Base-by-base conservation (phyloP, 805 yeast species). In the Isabelozyma rhagii region DNA sequence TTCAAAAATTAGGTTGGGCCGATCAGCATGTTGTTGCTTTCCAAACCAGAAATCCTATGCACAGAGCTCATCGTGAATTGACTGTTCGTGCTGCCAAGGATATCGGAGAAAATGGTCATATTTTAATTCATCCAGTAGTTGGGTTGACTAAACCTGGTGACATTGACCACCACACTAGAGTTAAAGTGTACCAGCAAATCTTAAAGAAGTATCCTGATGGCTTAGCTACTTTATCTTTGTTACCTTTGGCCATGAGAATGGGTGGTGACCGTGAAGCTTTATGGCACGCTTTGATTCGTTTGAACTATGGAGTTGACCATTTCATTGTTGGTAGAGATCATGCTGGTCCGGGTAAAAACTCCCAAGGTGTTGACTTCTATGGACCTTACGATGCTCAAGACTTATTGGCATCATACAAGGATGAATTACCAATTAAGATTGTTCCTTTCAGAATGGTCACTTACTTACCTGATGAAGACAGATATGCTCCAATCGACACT, bases 11-110 rank as follows among this genome's bases (percentile, higher is more conserved):
- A 66, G 86, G 89, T 57, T 92, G 97, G 97, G 80, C 82, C 61
- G 79, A 83, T 62, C 69, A 73, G 50, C 64, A 68, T 47, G 88
- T 92, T 48, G 98, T 92, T 44, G 98, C 98, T 34, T 92, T 92
- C 85, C 98, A 92, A 76, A 92, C 98, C 41, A 83, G 98, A 77
- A 92, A 92, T 76, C 98, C 98, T 58, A 93, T 92, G 97, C 98
- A 92, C 72, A 84, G 98, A 69, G 98, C 98, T 34, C 98, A 92
- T 71, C 82, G 97, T 68, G 98, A 92, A 71, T 78, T 92, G 63
- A 92, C 98, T 13, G 96, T 92, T 44, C 82, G 97, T 61, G 98
- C 97, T 38, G 97, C 98, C n/a, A 82, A 91, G 62, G 94, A 89
- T 58, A 83, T 90, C 58, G 86, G 90, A 57, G 91, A 93, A 44